phyloP scores from a whole-genome alignment of 2,329 filamentous ascomycete genomes.

The Ophiocordyceps robertsii region DNA sequence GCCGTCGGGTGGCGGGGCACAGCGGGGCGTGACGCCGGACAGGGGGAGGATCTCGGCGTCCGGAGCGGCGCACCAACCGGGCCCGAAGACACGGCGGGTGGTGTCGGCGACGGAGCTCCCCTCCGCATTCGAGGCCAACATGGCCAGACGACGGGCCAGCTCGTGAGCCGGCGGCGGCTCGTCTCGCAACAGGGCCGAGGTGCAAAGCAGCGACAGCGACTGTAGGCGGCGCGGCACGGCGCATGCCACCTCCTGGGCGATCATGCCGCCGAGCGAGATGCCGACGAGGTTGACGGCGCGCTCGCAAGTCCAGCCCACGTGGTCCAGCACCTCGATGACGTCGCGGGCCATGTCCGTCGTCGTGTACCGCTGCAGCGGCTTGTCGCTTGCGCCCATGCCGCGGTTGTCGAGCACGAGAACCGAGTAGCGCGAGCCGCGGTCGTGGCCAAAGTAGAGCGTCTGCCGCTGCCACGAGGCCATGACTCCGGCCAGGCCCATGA shows the following conservation, averaged over 20 bases:
- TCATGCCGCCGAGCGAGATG: slow-evolving; percentile 84
- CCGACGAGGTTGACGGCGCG: slow-evolving; percentile 55
- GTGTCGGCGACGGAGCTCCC: slow-evolving; percentile 53
- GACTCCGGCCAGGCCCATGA: slow-evolving; percentile 66
- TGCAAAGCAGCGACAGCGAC: slow-evolving; percentile 47
- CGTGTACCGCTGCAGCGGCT: slow-evolving; percentile 64
- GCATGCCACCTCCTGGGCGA: slow-evolving; percentile 64
- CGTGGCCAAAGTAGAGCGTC: slow-evolving; percentile 69
- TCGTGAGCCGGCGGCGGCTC: slow-evolving; percentile 52
- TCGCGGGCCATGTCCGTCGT: slow-evolving; percentile 79
- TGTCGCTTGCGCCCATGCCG: slow-evolving; percentile 69
- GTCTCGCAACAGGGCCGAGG: slow-evolving; percentile 46
- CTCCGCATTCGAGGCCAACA: slow-evolving; percentile 57
- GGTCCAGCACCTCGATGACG: slow-evolving; percentile 52
- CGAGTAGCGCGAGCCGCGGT: slow-evolving; percentile 51
- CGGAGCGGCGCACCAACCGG: slow-evolving; percentile 45
- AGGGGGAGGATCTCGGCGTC: slow-evolving; percentile 43
- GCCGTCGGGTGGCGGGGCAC: slow-evolving; percentile 14
- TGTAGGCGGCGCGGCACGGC: slow-evolving; percentile 37
- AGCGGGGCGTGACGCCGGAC: slow-evolving; percentile 24
- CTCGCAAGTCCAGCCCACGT: slow-evolving; percentile 51
- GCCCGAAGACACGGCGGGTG: slow-evolving; percentile 52
- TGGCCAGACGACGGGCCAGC: slow-evolving; percentile 37
- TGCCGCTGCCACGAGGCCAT: slow-evolving; percentile 69
- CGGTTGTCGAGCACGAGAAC: slow-evolving; percentile 73